Percentiles rank a stretch among this genome's conserved stretches.
Conservation (phyloP, 345 rosid species). For the Eucalyptus albens region DNA sequence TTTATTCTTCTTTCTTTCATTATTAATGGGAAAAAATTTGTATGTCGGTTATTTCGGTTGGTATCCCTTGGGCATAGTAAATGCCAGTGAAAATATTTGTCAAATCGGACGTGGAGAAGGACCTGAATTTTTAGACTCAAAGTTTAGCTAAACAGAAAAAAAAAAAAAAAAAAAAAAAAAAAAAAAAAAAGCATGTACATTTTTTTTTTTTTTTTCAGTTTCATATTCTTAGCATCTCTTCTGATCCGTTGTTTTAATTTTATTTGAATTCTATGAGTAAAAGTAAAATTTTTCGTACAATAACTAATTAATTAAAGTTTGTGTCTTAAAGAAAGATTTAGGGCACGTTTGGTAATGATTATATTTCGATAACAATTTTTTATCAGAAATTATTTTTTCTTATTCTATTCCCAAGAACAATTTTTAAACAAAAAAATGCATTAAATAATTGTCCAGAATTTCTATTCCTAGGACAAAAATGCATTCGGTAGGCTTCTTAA, state of each 20-base stretch:
- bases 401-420: too few species aligned
- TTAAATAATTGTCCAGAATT: too few species aligned
- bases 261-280: background rate
- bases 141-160: background rate
- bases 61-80: background rate
- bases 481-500: too few species aligned
- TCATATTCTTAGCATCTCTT: background rate
- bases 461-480: too few species aligned
- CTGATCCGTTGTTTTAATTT: background rate
- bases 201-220: background rate
- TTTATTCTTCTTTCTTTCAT: too few species aligned
- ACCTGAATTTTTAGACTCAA: background rate
- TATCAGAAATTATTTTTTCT: accelerated
- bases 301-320: background rate
- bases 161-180: background rate
- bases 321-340: background rate
- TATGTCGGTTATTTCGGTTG: background rate
- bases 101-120: background rate
- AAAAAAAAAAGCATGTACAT: background rate
- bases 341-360: too few species aligned
- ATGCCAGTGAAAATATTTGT: background rate
- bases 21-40: background rate
- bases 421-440: too few species aligned
- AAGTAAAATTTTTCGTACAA: background rate
- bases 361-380: accelerated